phyloP scores from a whole-genome alignment of 345 rosid species.

The Acer yangbiense region DNA sequence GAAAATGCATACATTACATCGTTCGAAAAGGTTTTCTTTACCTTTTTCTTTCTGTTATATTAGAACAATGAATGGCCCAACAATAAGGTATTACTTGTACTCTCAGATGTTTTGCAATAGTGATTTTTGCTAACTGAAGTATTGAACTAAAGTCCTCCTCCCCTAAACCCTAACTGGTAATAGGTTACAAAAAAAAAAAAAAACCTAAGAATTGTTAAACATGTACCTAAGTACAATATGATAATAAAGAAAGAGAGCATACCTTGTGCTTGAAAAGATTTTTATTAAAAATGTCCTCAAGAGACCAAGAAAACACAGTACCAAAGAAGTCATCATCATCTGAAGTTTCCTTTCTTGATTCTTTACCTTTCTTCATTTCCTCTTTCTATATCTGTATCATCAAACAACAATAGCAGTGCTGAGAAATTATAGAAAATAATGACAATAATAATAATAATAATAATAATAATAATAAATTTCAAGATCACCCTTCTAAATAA shows the following conservation, averaged over 20 bases:
- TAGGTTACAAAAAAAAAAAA: no score
- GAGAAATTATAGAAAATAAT: neutral
- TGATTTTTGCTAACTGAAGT: no score
- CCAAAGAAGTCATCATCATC: conserved; percentile 8
- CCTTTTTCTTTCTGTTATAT: no score
- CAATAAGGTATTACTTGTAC: no score
- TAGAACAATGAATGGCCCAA: no score
- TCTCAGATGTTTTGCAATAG: no score
- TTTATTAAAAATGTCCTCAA: conserved; percentile 35
- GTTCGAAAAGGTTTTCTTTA: no score
- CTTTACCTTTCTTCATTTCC: neutral
- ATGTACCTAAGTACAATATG: neutral
- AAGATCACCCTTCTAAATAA: neutral
- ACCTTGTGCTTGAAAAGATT: conserved; percentile 39
- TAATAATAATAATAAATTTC: neutral
- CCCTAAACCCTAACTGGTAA: no score
- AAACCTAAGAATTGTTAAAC: no score
- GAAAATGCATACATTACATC: no score
- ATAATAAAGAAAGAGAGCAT: neutral
- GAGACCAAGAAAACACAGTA: conserved; percentile 43
- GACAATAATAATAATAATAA: neutral
- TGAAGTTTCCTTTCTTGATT: neutral
- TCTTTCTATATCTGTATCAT: neutral
- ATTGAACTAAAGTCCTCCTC: no score
- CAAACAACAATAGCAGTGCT: neutral